Conservation (phyloP, 2,329 filamentous ascomycete genomes). For the Samsoniella hepiali region DNA sequence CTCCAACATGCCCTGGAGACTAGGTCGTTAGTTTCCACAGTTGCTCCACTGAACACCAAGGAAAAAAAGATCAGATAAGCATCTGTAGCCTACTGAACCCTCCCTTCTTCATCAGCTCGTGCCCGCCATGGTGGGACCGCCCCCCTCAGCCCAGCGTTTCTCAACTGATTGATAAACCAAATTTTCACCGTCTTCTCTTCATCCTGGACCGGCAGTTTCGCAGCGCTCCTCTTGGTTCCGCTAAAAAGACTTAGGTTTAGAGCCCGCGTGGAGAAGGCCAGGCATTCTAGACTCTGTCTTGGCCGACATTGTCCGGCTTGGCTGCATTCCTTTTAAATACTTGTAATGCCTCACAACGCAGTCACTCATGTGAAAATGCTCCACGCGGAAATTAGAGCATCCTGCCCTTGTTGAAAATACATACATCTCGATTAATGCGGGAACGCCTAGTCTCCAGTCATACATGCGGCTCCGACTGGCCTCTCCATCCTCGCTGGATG, state of each 20-base stretch:
- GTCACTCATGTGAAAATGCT: background rate
- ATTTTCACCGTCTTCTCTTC: background rate
- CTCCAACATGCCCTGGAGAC: background rate
- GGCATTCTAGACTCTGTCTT: constrained; percentile 8
- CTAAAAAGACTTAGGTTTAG: constrained; percentile 5
- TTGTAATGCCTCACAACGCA: background rate
- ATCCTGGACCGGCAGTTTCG: background rate
- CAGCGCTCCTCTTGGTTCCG: background rate
- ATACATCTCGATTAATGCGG: constrained; percentile 42
- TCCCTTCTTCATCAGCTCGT: constrained; percentile 6
- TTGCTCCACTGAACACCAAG: constrained; percentile 1
- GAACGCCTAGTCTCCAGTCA: constrained; percentile 46
- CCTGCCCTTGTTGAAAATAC: constrained; percentile 23
- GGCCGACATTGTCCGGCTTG: constrained; percentile 8
- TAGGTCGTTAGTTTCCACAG: background rate
- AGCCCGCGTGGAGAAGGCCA: constrained; percentile 5
- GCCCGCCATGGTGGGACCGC: background rate
- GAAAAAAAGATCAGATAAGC: constrained; percentile 18
- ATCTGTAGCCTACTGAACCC: background rate
- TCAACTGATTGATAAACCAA: constrained; percentile 18
- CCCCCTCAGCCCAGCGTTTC: background rate
- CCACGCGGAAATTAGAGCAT: background rate
- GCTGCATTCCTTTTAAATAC: background rate
- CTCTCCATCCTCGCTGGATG: background rate
- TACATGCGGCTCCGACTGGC: constrained; percentile 36